Conservation (phyloP, 2,329 filamentous ascomycete genomes). For the Aspergillus texensis region DNA sequence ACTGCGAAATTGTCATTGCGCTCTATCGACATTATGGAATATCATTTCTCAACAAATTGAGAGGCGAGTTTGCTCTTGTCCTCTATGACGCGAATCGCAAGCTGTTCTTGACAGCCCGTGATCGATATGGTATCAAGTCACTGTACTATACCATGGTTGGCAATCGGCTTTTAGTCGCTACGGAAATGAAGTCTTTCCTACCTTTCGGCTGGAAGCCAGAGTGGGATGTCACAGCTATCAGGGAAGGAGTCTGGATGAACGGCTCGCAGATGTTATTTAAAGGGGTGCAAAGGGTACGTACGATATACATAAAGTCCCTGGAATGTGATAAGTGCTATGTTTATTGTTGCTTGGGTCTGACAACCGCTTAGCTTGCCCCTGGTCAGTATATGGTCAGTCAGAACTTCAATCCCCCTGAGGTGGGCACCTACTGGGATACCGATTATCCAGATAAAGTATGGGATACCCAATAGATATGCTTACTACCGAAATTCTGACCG, state of each 20-base stretch:
- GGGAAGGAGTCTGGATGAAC: slow-evolving; percentile 47
- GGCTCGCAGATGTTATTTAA: slow-evolving; percentile 55
- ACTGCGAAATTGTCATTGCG: slow-evolving; percentile 57
- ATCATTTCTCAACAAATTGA: slow-evolving; percentile 50
- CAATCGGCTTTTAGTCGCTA: slow-evolving; percentile 50
- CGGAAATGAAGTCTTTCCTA: slow-evolving; percentile 59
- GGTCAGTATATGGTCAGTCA: slow-evolving; percentile 49
- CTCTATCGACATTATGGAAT: slow-evolving; percentile 55
- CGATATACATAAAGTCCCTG: background rate
- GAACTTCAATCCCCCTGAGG: slow-evolving; percentile 40
- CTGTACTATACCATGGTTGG: slow-evolving; percentile 53
- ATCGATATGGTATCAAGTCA: slow-evolving; percentile 62
- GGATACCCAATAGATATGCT: background rate
- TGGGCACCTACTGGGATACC: slow-evolving; percentile 57
- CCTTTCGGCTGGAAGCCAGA: slow-evolving; percentile 55
- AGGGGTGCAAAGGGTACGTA: slow-evolving; percentile 47
- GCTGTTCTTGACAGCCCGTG: slow-evolving; percentile 52
- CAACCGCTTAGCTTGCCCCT: slow-evolving; percentile 41
- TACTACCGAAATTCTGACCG: background rate
- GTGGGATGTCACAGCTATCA: slow-evolving; percentile 55
- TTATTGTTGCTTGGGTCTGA: background rate
- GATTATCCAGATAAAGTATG: slow-evolving; percentile 56
- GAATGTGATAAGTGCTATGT: too few species aligned
- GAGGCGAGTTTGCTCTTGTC: slow-evolving; percentile 59
- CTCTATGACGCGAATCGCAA: slow-evolving; percentile 52